Evolutionary conservation across 2,329 filamentous ascomycete genomes (phyloP).

Genomic region (Monosporascus sp.): DNA sequence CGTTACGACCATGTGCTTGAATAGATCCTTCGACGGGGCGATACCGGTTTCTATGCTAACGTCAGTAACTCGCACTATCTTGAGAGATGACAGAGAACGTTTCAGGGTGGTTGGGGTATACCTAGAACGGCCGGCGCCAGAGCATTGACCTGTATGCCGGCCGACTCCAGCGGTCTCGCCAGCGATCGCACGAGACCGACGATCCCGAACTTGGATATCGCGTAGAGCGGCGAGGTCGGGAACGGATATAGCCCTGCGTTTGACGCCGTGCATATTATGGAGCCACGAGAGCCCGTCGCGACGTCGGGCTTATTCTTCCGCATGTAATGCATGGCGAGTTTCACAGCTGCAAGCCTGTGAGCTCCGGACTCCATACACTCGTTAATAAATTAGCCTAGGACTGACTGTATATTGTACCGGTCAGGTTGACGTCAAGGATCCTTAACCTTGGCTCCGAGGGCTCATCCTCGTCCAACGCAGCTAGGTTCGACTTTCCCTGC

Average conservation of each 20-base stretch:
- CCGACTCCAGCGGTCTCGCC: slow-evolving; percentile 30
- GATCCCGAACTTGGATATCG: slow-evolving; percentile 41
- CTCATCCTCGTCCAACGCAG: slow-evolving; percentile 16
- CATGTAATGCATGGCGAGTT: slow-evolving; percentile 46
- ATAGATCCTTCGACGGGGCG: slow-evolving; percentile 37
- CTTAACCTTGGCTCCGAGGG: slow-evolving; percentile 19
- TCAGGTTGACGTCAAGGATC: slow-evolving; percentile 30
- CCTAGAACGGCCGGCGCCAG: slow-evolving; percentile 45
- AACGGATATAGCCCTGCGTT: slow-evolving; percentile 50
- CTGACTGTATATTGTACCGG: slow-evolving; percentile 41
- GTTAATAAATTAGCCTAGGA: background rate
- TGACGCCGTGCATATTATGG: slow-evolving; percentile 48
- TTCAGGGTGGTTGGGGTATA: slow-evolving; percentile 15
- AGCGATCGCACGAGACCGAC: slow-evolving; percentile 46
- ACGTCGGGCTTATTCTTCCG: slow-evolving; percentile 32
- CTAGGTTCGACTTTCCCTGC: slow-evolving; percentile 27
- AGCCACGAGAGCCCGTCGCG: slow-evolving; percentile 30
- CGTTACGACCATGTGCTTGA: slow-evolving; percentile 44
- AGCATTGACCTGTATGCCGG: slow-evolving; percentile 45
- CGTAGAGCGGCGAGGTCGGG: slow-evolving; percentile 44
- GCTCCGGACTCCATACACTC: background rate
- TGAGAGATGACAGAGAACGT: no score
- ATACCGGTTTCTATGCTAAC: slow-evolving; percentile 37
- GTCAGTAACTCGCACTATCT: no score
- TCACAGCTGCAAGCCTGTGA: slow-evolving; percentile 33